These are phyloP conservation scores for Solanum peruvianum DNA, from an alignment of 257 asterid genomes.

Conservation along the genomic window DNA sequence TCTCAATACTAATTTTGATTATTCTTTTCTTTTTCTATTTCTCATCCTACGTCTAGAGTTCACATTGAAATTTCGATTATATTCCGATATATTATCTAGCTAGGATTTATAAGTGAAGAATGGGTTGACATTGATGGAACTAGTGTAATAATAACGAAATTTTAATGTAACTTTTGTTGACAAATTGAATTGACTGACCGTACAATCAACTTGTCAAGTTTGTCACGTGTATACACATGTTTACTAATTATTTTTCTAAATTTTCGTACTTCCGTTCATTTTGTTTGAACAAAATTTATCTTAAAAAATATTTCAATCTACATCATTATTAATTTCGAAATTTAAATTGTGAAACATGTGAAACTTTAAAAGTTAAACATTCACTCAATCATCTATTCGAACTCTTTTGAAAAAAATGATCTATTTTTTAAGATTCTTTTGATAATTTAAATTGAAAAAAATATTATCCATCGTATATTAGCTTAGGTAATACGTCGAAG, in stretches of 20 bases:
- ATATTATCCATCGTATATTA: neutral
- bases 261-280: neutral
- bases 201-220: neutral
- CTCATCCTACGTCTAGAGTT: accelerated
- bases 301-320: neutral
- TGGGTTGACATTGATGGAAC: neutral
- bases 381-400: neutral
- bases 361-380: neutral
- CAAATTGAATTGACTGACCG: neutral
- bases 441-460: neutral
- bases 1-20: neutral
- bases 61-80: neutral
- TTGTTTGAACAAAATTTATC: neutral
- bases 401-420: neutral
- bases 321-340: neutral
- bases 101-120: neutral
- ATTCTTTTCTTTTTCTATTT: too few species aligned
- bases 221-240: neutral
- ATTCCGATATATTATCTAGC: neutral
- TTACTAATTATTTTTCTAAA: neutral
- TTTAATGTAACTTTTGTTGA: neutral
- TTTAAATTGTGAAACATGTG: neutral
- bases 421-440: neutral
- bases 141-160: neutral
- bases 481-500: accelerated